Evolutionary conservation across 139 green algal genomes (phyloP).

Genomic region (Closterium sp.): DNA sequence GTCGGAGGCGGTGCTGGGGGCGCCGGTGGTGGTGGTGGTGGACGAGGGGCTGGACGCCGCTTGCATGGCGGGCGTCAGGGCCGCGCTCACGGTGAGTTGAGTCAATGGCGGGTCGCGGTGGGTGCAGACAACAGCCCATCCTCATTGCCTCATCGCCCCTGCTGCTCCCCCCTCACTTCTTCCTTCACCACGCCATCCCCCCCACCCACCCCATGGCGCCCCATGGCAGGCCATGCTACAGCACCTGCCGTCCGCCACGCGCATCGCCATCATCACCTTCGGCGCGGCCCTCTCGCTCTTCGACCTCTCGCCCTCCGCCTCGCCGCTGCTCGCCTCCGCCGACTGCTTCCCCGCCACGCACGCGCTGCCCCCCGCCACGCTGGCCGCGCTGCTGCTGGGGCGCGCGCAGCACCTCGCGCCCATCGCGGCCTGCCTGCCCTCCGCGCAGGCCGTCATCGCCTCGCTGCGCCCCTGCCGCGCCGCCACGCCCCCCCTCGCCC

Average conservation of each 20-base stretch:
- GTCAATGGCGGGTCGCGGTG: neutral
- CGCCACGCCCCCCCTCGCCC: neutral
- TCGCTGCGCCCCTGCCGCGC: slow-evolving; percentile 43
- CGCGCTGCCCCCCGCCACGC: neutral
- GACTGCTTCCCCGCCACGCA: slow-evolving; percentile 41
- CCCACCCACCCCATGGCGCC: neutral
- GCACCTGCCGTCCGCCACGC: slow-evolving; percentile 29
- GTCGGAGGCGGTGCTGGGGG: slow-evolving; percentile 27
- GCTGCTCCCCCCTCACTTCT: neutral
- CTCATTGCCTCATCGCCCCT: neutral
- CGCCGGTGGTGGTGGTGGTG: slow-evolving; percentile 27
- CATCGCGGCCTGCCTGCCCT: slow-evolving; percentile 37
- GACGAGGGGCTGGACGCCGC: slow-evolving; percentile 33
- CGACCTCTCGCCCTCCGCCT: slow-evolving; percentile 25
- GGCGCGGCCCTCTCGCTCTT: slow-evolving; percentile 49
- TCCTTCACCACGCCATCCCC: neutral
- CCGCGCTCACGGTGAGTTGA: slow-evolving; percentile 32
- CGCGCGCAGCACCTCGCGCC: slow-evolving; percentile 25
- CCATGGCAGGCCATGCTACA: slow-evolving; percentile 6
- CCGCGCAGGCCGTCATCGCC: slow-evolving; percentile 35
- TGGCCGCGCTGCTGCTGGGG: slow-evolving; percentile 45
- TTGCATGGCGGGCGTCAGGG: slow-evolving; percentile 19
- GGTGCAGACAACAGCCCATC: neutral
- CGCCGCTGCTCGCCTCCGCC: slow-evolving; percentile 32
- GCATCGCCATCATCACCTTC: slow-evolving; percentile 52